Base-by-base conservation (phyloP, 306 rosid genomes). In the Boehmeria nivea region DNA sequence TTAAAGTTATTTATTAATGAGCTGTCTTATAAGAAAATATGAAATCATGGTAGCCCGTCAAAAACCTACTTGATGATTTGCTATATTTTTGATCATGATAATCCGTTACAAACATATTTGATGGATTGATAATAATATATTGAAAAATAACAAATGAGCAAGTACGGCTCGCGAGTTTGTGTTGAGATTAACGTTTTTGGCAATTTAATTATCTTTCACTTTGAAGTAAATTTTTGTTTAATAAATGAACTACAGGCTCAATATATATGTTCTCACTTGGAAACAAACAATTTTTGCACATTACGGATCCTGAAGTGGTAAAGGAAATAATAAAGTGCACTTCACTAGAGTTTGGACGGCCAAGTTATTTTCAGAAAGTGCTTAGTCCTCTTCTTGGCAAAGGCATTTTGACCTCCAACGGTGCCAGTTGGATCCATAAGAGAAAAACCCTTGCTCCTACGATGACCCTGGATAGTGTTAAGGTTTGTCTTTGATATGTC, bases 251-350 rank as follows among this genome's bases (percentile, higher is more conserved):
- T 16, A 12, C 43, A 53, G 58, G 42, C 18, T 17, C 12, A 28
- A 31, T 17, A 16, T 31, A 26, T 8, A 17, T n/a, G 42, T 53
- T 53, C 19, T 10, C 15, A 10, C 58, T 3, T 2, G 58, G 42
- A 16, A 53, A 53, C 43, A 33, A n/a, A 6, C 58, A 31, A 27
- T n/a, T 16, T 27, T 53, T 53, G 42, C 24, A 27, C 42, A 17
- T 53, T 6, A 9, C 26, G 22, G 58, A 53, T 7, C 42, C 25
- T n/a, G 43, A 53, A 14, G 5, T 27, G 14, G 42, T 33, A 21
- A 53, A 53, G 24, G 34, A 28, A 28, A 17, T 53, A 12, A 53
- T 17, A 20, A 17, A 3, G 27, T 53, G 58, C 42, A 53, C 58
- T 8, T 53, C 58, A 10, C n/a, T 33, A 34, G 58, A 53, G 8